Percentiles rank a stretch among this genome's conserved stretches.
phyloP scores from a whole-genome alignment of 306 rosid species.

The Malus sieversii region DNA sequence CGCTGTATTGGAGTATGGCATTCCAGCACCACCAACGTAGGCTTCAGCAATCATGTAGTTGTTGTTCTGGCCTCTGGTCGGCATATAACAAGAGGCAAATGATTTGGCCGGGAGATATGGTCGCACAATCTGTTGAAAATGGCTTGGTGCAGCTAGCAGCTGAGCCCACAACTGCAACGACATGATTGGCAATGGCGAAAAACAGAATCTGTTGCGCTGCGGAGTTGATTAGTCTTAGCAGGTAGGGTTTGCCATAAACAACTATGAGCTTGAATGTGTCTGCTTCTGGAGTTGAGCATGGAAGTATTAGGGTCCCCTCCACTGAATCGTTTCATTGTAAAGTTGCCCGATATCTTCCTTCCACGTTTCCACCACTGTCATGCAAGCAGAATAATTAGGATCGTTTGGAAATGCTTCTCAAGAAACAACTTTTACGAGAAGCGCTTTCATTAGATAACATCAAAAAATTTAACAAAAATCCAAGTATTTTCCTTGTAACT shows the following conservation, averaged over 20 bases:
- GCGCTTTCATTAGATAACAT: no score
- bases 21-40: not conserved
- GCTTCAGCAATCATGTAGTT: conserved; percentile 19
- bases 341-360: conserved; percentile 10
- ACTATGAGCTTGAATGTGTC: conserved; percentile 12
- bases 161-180: conserved; percentile 15
- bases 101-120: conserved; percentile 25
- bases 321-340: not conserved
- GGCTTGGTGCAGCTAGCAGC: conserved; percentile 27
- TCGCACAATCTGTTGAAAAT: conserved; percentile 1
- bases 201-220: conserved; percentile 3
- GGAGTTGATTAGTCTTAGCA: conserved; percentile 19
- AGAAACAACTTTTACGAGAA: no score
- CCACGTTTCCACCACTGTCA: conserved; percentile 22
- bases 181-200: conserved; percentile 19
- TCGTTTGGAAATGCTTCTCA: not conserved
- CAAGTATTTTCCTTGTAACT: no score
- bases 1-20: not conserved
- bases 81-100: conserved; percentile 12
- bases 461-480: no score
- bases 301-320: conserved; percentile 18
- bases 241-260: conserved; percentile 17
- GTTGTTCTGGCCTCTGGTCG: not conserved
- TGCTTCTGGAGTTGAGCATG: conserved; percentile 10
- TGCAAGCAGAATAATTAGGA: not conserved